Conservation (phyloP, 352 stramenopile species). For the Globisporangium okanoganense region DNA sequence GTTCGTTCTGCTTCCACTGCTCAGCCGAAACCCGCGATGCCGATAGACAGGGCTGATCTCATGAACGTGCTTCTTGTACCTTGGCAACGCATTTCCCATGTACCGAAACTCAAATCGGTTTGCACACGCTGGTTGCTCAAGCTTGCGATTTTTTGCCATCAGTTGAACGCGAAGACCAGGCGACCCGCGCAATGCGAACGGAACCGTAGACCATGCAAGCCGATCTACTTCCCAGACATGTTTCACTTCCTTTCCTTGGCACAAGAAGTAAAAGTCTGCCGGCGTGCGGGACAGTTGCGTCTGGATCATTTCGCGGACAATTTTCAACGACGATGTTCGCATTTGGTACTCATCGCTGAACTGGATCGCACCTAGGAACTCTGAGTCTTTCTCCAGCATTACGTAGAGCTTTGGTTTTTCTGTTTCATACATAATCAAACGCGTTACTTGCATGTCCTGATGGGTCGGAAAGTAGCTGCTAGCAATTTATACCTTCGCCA, state of each 20-base stretch:
- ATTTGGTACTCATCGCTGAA: slow-evolving; percentile 55
- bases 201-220: slow-evolving; percentile 50
- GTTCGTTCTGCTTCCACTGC: slow-evolving; percentile 23
- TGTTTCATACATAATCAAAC: slow-evolving; percentile 8
- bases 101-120: slow-evolving; percentile 61
- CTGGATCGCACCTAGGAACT: slow-evolving; percentile 56
- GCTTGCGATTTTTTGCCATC: slow-evolving; percentile 31
- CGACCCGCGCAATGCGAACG: slow-evolving; percentile 53
- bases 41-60: slow-evolving; percentile 56
- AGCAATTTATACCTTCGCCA: slow-evolving; percentile 26
- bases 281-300: slow-evolving; percentile 34
- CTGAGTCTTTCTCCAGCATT: slow-evolving; percentile 53
- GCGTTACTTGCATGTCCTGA: neutral
- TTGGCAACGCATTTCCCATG: slow-evolving; percentile 50
- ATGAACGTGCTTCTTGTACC: slow-evolving; percentile 57
- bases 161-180: slow-evolving; percentile 37
- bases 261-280: slow-evolving; percentile 46
- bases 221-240: slow-evolving; percentile 53
- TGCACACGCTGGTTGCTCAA: slow-evolving; percentile 23
- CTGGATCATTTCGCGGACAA: slow-evolving; percentile 46
- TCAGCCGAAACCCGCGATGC: slow-evolving; percentile 30
- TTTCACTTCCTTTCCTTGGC: slow-evolving; percentile 44
- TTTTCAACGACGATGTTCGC: slow-evolving; percentile 39
- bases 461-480: neutral
- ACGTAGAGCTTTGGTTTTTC: slow-evolving; percentile 64